Evolutionary conservation across 2,329 filamentous ascomycete genomes (phyloP).

Genomic region (Hypoxylon sp.): DNA sequence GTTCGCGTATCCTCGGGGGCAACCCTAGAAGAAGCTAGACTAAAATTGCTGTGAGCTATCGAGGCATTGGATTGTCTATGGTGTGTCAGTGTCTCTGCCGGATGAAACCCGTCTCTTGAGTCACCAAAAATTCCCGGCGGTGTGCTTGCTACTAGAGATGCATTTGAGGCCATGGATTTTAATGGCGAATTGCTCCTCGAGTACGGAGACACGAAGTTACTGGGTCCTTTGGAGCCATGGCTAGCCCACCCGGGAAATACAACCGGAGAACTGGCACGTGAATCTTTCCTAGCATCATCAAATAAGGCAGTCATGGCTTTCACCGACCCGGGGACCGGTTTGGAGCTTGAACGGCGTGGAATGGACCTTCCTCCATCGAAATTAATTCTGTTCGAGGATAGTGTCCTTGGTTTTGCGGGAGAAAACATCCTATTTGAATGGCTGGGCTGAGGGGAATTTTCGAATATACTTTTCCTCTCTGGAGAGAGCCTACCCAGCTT

Average conservation of each 20-base stretch:
- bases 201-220: constrained; percentile 48
- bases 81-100: constrained; percentile 17
- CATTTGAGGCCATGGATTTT: constrained; percentile 25
- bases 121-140: constrained; percentile 10
- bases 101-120: constrained; percentile 22
- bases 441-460: constrained; percentile 28
- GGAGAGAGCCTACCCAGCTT: constrained; percentile 36
- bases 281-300: constrained; percentile 57
- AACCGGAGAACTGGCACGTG: constrained; percentile 38
- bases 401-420: constrained; percentile 15
- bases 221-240: constrained; percentile 40
- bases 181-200: constrained; percentile 42
- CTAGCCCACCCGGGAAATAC: constrained; percentile 30
- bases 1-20: constrained; percentile 29
- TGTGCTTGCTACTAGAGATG: constrained; percentile 22
- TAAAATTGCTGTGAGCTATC: constrained; percentile 16
- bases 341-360: constrained; percentile 48
- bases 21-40: background rate
- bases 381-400: constrained; percentile 25
- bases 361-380: constrained; percentile 14
- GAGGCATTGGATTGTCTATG: constrained; percentile 7
- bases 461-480: constrained; percentile 38
- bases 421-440: constrained; percentile 6
- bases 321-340: constrained; percentile 56
- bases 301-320: constrained; percentile 69